Evolutionary conservation across 805 yeast species (phyloP), one percentile per base, ranked within the genome.

Genomic region (Zygosaccharomyces kombuchaensis): DNA sequence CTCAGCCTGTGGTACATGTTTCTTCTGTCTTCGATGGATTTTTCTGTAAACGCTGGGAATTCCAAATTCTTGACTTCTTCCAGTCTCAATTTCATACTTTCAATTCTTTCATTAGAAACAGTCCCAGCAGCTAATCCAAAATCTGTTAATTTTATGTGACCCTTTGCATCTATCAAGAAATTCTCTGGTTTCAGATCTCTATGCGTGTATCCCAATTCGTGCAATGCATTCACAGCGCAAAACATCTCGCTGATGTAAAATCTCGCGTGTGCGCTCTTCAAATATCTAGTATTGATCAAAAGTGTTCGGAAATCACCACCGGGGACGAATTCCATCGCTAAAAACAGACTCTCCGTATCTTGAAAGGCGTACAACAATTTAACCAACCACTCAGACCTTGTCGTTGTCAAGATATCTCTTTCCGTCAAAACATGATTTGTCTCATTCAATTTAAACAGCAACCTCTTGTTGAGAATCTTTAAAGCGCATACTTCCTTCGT

Each of bases 311-410:
- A 93, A 64, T 93, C 99, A 44, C 99, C 99, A 48, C 99, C 99
- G 7, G 99, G 97, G n/a, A 93, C 99, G 66, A 87, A 93, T 65
- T 93, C 99, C 99, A 93, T 93, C 2, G 99, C 99, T 60, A 93
- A 73, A 58, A 87, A 93, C 25, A 93, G 86, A 60, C 85, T 86
- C 51, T 86, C 90, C 0, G 82, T 67, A 67, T 93, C 98, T 66
- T 93, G 99, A 70, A 93, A 93, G 2, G 98, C 96, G 64, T 93
- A 93, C 47, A 88, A 74, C 41, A 93, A 73, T 67, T 89, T 89
- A 34, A 93, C 99, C 31, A 93, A 73, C 99, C 99, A 93, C 49
- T 89, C 96, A 40, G 91, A 81, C 64, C 96, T 77, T 2, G 97
- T 88, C 31, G 93, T 91, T n/a, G 98, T 91, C 56, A 93, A 73